These are phyloP conservation scores for Phaeosphaeria sp. DNA, from an alignment of 2,329 filamentous ascomycete genomes.

Conservation along the genomic window DNA sequence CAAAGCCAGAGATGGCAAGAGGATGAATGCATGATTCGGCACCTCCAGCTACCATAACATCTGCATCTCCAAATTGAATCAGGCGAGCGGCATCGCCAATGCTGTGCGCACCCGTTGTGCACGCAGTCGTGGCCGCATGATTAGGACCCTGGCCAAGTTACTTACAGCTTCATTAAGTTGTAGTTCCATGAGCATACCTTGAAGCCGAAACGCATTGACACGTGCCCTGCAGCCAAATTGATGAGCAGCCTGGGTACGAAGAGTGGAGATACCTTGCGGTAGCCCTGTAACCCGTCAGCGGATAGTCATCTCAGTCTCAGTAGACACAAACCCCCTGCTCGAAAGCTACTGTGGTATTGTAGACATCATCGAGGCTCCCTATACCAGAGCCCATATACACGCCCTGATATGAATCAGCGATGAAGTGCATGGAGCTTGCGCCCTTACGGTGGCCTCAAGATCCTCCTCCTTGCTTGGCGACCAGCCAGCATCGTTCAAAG, in stretches of 20 bases:
- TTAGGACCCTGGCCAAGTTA: slow-evolving; percentile 73
- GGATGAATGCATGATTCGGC: slow-evolving; percentile 96
- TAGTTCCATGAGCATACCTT: too few relatives aligned
- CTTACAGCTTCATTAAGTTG: not conserved
- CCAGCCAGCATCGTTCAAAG: slow-evolving; percentile 83
- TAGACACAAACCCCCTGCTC: slow-evolving; percentile 68
- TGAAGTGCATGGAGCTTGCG: not conserved
- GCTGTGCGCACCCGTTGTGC: slow-evolving; percentile 93
- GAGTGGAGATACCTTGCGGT: slow-evolving; percentile 88
- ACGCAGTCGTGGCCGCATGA: slow-evolving; percentile 91
- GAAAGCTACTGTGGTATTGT: slow-evolving; percentile 80
- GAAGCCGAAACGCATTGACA: slow-evolving; percentile 91
- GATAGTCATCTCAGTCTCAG: not conserved
- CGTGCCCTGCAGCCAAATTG: slow-evolving; percentile 92
- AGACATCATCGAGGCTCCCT: slow-evolving; percentile 90
- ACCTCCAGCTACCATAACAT: slow-evolving; percentile 96
- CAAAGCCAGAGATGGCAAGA: slow-evolving; percentile 89
- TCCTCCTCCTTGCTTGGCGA: slow-evolving; percentile 66
- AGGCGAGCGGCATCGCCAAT: slow-evolving; percentile 94
- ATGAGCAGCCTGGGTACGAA: slow-evolving; percentile 94
- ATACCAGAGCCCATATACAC: slow-evolving; percentile 96
- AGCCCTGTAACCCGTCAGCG: slow-evolving; percentile 66
- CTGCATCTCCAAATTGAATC: slow-evolving; percentile 87
- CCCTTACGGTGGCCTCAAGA: slow-evolving; percentile 70
- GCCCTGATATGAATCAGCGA: slow-evolving; percentile 59